A percentile compares a stretch with the other conserved stretches of the same genome.
These are phyloP conservation scores for Coniochaeta sp. DNA, from an alignment of 2,329 filamentous ascomycete genomes.

Conservation along the genomic window DNA sequence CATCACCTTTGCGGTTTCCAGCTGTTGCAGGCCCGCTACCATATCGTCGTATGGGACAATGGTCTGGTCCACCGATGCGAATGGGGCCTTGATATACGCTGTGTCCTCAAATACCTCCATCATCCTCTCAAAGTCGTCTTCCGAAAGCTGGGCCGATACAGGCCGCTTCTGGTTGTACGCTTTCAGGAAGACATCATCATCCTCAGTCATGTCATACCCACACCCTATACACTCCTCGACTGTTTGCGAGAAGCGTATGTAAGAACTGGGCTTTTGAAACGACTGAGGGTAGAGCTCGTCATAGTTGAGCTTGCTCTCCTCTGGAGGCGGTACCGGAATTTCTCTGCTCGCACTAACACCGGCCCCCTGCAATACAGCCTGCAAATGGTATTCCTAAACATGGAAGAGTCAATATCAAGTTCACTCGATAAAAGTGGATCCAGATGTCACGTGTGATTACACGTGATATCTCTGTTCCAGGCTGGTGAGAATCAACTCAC, in stretches of 20 bases:
- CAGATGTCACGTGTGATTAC: conserved; percentile 34
- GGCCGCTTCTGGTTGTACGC: conserved; percentile 73
- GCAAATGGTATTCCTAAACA: conserved; percentile 84
- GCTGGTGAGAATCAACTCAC: conserved; percentile 52
- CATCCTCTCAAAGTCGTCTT: conserved; percentile 87
- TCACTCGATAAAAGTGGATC: conserved; percentile 2
- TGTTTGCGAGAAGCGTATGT: conserved; percentile 96
- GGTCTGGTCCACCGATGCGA: conserved; percentile 81
- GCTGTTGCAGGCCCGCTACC: conserved; percentile 55
- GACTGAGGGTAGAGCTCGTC: conserved; percentile 74
- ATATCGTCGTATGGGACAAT: conserved; percentile 72
- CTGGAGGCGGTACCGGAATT: conserved; percentile 58
- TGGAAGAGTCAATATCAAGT: conserved; percentile 20
- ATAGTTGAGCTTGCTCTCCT: conserved; percentile 69
- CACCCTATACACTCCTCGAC: conserved; percentile 91
- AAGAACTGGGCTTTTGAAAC: conserved; percentile 81
- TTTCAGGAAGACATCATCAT: conserved; percentile 81
- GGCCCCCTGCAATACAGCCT: conserved; percentile 62
- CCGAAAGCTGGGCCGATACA: conserved; percentile 60
- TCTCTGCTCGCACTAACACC: conserved; percentile 51
- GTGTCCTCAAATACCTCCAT: conserved; percentile 95
- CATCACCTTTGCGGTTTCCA: conserved; percentile 41
- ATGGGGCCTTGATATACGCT: conserved; percentile 76
- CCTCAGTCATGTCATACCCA: conserved; percentile 88
- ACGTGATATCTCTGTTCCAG: conserved; percentile 35